phyloP scores from a whole-genome alignment of 495 filamentous ascomycete genomes.

The Glarea lozoyensis region DNA sequence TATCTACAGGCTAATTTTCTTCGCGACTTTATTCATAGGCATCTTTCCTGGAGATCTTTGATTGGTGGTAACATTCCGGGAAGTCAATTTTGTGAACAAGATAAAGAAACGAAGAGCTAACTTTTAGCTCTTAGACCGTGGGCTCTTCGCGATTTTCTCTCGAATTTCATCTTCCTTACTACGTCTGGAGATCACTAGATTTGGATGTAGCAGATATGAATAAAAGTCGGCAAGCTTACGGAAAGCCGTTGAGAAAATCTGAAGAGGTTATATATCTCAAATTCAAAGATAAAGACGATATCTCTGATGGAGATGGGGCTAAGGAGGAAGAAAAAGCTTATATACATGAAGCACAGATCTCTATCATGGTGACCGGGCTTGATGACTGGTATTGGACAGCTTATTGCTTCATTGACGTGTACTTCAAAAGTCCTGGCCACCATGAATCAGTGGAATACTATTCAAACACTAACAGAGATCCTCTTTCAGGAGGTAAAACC shows the following conservation, averaged over 20 bases:
- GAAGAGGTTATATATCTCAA: background rate
- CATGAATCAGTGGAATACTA: background rate
- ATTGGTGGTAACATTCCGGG: background rate
- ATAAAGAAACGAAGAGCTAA: background rate
- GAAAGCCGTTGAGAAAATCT: background rate
- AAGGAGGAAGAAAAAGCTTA: background rate
- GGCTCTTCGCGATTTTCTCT: background rate
- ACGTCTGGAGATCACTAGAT: background rate
- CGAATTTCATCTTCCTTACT: constrained; percentile 5
- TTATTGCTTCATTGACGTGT: constrained; percentile 5
- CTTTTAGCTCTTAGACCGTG: background rate
- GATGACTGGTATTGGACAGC: constrained; percentile 3
- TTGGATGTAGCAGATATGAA: background rate
- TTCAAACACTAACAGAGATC: background rate
- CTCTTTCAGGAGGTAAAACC: constrained; percentile 1
- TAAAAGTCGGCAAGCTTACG: background rate
- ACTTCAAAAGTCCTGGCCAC: constrained; percentile 1
- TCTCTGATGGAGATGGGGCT: too few relatives aligned
- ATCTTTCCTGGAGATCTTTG: background rate
- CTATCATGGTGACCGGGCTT: constrained; percentile 1
- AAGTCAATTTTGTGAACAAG: background rate
- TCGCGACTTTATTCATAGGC: background rate
- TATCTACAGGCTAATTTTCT: background rate
- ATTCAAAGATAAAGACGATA: too few relatives aligned
- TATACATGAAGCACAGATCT: constrained; percentile 4